A percentile compares a stretch with the other conserved stretches of the same genome.
These are phyloP conservation scores for Nicotiana rustica DNA, from an alignment of 305 asterid genomes.

Conservation along the genomic window DNA sequence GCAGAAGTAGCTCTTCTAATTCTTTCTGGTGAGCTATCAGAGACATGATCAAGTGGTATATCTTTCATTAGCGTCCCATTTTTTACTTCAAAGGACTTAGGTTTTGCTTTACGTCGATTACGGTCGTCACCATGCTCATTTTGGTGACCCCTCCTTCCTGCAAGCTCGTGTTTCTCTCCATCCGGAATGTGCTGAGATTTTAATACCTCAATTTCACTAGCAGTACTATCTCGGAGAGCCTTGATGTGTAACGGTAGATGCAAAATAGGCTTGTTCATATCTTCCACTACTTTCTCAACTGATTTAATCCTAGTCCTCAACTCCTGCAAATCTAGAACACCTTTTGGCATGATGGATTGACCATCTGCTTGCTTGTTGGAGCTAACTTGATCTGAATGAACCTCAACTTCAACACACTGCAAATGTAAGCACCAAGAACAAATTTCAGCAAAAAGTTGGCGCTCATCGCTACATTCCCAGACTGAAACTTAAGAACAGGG, in stretches of 20 bases:
- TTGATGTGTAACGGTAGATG: conserved; percentile 47
- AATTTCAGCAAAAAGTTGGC: conserved; percentile 14
- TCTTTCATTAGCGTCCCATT: conserved; percentile 73
- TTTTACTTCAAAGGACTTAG: conserved; percentile 57
- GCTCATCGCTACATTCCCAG: background rate
- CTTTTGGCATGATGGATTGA: conserved; percentile 45
- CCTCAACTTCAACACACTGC: conserved; percentile 60
- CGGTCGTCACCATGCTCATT: conserved; percentile 50
- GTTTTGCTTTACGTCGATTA: conserved; percentile 63
- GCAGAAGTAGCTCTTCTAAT: conserved; percentile 46
- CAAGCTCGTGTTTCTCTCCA: conserved; percentile 50
- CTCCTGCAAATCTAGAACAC: conserved; percentile 60
- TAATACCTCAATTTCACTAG: conserved; percentile 56
- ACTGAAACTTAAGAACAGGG: background rate
- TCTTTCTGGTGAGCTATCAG: conserved; percentile 52
- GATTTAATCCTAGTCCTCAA: conserved; percentile 68
- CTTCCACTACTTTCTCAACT: conserved; percentile 71
- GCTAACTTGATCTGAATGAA: conserved; percentile 47
- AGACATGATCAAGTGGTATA: conserved; percentile 80
- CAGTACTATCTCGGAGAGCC: conserved; percentile 45
- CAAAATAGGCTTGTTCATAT: conserved; percentile 52
- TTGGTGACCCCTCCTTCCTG: conserved; percentile 48
- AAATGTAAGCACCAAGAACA: conserved; percentile 37
- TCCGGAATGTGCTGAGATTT: conserved; percentile 58
- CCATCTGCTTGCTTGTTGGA: conserved; percentile 50